Percentiles rank a stretch among this genome's conserved stretches.
Evolutionary conservation across 768 basidiomycete genomes (phyloP).

Genomic region (Candolleomyces aberdarensis): DNA sequence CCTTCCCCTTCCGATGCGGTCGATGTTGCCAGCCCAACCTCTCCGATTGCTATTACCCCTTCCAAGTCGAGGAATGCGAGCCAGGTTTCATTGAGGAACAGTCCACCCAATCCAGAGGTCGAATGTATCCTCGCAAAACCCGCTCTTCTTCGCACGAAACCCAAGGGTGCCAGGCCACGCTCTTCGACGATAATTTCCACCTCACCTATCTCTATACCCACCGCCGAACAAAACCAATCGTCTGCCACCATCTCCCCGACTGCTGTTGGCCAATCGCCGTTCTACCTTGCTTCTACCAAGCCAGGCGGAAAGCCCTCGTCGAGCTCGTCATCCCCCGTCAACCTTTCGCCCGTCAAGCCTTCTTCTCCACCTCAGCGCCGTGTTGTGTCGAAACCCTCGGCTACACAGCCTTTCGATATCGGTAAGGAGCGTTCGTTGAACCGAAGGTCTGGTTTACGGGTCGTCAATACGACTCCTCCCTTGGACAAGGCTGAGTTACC

Average conservation of each 20-base stretch:
- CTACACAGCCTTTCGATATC: too few species aligned
- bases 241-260: not conserved
- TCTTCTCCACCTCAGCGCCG: too few species aligned
- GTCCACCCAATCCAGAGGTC: not conserved
- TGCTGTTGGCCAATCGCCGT: not conserved
- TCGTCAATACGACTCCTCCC: not conserved
- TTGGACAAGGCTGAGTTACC: not conserved
- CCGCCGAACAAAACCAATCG: not conserved
- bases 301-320: too few species aligned
- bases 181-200: not conserved
- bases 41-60: too few species aligned
- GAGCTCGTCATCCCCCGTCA: too few species aligned
- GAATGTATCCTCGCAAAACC: conserved; percentile 1
- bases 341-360: too few species aligned
- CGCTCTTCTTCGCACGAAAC: not conserved
- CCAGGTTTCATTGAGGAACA: not conserved
- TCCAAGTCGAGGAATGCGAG: not conserved
- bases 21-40: too few species aligned
- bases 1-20: too few species aligned
- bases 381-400: too few species aligned
- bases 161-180: not conserved
- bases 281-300: too few species aligned
- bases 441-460: too few species aligned
- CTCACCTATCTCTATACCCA: not conserved
- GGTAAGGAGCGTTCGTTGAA: too few species aligned